Percentiles rank a stretch among this genome's conserved stretches.
Conservation (phyloP, 345 rosid species). For the Populus ilicifolia region DNA sequence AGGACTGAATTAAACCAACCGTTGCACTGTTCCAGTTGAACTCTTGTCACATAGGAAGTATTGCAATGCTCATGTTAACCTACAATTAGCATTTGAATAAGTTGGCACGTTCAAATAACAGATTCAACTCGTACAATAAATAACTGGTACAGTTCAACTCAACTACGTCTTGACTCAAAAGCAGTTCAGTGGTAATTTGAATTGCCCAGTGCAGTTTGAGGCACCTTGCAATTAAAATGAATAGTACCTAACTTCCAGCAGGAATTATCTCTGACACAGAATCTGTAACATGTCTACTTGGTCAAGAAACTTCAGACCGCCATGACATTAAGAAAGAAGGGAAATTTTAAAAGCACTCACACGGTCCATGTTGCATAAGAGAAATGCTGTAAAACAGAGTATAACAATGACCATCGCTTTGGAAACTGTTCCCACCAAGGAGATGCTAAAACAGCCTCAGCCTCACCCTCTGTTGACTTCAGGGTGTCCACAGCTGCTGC, state of each 20-base stretch:
- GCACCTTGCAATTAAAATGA: neutral
- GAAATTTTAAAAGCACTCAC: constrained; percentile 40
- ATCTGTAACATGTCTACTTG: neutral
- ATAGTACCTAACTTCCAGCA: neutral
- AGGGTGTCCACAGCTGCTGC: constrained; percentile 47
- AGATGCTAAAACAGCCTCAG: constrained; percentile 45
- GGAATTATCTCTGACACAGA: neutral
- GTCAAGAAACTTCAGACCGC: neutral
- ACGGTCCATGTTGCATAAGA: constrained; percentile 96
- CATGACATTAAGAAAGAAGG: neutral
- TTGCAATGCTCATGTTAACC: constrained; percentile 99
- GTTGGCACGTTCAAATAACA: constrained; percentile 6
- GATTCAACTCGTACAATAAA: neutral
- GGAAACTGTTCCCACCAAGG: constrained; percentile 87
- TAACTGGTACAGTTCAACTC: neutral
- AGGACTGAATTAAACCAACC: constrained; percentile 94
- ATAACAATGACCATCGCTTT: constrained; percentile 82
- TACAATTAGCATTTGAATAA: constrained; percentile 29
- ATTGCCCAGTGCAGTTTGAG: constrained; percentile 4
- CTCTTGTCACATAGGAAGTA: constrained; percentile 95
- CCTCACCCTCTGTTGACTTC: constrained; percentile 53
- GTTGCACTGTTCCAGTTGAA: constrained; percentile 94
- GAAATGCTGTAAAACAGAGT: constrained; percentile 77
- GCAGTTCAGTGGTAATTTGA: neutral
- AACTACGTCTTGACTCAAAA: neutral